Base-by-base conservation (phyloP, 352 stramenopile species). In the Globisporangium barbulae region DNA sequence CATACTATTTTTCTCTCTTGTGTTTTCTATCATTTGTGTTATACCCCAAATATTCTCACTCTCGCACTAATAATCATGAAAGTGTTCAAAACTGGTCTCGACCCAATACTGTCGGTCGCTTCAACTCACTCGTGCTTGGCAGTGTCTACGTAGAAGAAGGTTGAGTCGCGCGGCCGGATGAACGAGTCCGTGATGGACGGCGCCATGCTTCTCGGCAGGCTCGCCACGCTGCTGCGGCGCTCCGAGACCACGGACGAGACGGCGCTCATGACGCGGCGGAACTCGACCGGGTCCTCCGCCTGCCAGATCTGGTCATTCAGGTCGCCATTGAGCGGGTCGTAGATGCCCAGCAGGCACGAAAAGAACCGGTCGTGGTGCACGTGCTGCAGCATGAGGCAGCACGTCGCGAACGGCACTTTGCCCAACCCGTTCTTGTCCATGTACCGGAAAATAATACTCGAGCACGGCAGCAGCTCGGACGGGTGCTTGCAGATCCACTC, bases 311-410 rank as follows among this genome's bases (percentile, higher is more conserved):
- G 78, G 65, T 93, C 75, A 65, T 94, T 94, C 25, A 89, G 72
- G 15, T 74, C 59, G 42, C 85, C 86, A 54, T 94, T 79, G 37
- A 92, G 53, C 15, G 82, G 80, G 65, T 95, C 87, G 71, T 95
- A 95, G 15, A 95, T 71, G 2, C 87, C 87, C 37, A 95, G 61
- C 15, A 95, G 62, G 63, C 84, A 92, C 31, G 85, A 93, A 65
- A 95, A 92, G 69, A 95, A 95, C 2, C 87, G 87, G 61, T 95
- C 87, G 64, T 93, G 87, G 68, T 95, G 90, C 48, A 93, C 87
- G 58, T 95, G 87, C 65, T 93, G 84, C 50, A 95, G 84, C 79
- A 95, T 92, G 25, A 95, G 73, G 53, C 84, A 95, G 62, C 83
- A 93, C 22, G 87, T 93, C 37, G 87, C 79, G 45, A 95, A 95